Percentiles rank a stretch among this genome's conserved stretches.
These are phyloP conservation scores for Hymenoscyphus linearis DNA, from an alignment of 2,329 filamentous ascomycete genomes.

Conservation along the genomic window DNA sequence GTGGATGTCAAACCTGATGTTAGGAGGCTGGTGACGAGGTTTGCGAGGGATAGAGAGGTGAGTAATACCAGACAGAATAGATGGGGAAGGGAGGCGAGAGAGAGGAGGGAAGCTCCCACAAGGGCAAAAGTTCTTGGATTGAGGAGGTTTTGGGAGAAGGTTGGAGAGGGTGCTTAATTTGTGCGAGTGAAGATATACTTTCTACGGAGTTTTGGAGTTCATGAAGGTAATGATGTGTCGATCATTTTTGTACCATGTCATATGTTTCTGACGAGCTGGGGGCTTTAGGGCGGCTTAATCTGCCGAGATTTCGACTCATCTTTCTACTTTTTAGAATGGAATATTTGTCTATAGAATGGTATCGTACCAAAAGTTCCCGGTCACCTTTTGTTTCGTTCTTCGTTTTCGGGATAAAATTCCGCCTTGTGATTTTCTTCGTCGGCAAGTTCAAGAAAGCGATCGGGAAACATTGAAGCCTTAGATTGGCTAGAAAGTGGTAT, in stretches of 20 bases:
- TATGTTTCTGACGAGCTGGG: background rate
- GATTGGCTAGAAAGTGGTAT: background rate
- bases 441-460: background rate
- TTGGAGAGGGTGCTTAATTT: slow-evolving; percentile 33
- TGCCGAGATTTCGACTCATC: background rate
- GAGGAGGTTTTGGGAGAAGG: slow-evolving; percentile 59
- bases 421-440: too few relatives aligned
- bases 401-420: too few relatives aligned
- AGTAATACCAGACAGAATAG: slow-evolving; percentile 3
- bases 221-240: background rate
- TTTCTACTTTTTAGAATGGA: background rate
- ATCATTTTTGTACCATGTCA: background rate
- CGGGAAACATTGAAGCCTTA: background rate
- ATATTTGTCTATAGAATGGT: background rate
- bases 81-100: slow-evolving; percentile 34
- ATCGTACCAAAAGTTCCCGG: background rate
- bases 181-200: background rate
- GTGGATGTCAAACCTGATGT: slow-evolving; percentile 28
- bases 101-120: slow-evolving; percentile 37
- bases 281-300: background rate
- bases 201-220: background rate
- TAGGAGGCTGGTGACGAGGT: slow-evolving; percentile 37
- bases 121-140: slow-evolving; percentile 51
- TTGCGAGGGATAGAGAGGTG: slow-evolving; percentile 28
- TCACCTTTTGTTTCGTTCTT: background rate